Evolutionary conservation across 2,329 filamentous ascomycete species (phyloP), one percentile per base, ranked within the genome.

Genomic region (Clonostachys sp.): DNA sequence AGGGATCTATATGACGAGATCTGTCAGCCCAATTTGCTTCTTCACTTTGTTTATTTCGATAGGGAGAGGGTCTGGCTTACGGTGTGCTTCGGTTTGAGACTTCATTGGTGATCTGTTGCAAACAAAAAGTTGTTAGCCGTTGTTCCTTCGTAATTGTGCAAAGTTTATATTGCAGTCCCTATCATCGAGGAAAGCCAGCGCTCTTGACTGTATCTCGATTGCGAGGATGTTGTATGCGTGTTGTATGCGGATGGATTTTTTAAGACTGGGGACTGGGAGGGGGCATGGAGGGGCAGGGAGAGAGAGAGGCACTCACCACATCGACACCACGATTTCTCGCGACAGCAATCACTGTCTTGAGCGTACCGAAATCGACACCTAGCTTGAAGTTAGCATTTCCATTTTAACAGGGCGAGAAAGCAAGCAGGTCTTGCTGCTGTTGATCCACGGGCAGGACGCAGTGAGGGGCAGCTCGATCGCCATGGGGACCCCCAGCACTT

Each of bases 261-360:
- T 10, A 30, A 30, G 24, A 47, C 46, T 54, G 44, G 33, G 34
- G 45, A 20, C 17, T 20, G 14, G 34, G 40, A 39, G 38, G 14
- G 10, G 42, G 34, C 17, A 47, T 45, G 39, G 38, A 45, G 24
- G 17, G 36, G 36, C 36, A 39, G 41, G 45, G 43, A 48, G 41
- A 45, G 43, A 48, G 41, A 20, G 46, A 45, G 50, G 55, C 55
- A 94, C 91, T 67, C 81, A 96, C 91, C 69, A 99, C 94, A 79
- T 99, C 94, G 71, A 99, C 94, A 75, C 94, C 94, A 70, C 95
- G 91, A 74, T 97, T 97, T 71, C 94, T 85, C 67, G 94, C 94
- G 71, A 97, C 92, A 68, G 92, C 92, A 73, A 97, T 88, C 66
- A 95, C 91, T 68, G 92, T 96, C 82, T 95, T 96, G 70, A 95